Evolutionary conservation across 2,329 filamentous ascomycete species (phyloP).

Genomic region (Alternaria brassicae): DNA sequence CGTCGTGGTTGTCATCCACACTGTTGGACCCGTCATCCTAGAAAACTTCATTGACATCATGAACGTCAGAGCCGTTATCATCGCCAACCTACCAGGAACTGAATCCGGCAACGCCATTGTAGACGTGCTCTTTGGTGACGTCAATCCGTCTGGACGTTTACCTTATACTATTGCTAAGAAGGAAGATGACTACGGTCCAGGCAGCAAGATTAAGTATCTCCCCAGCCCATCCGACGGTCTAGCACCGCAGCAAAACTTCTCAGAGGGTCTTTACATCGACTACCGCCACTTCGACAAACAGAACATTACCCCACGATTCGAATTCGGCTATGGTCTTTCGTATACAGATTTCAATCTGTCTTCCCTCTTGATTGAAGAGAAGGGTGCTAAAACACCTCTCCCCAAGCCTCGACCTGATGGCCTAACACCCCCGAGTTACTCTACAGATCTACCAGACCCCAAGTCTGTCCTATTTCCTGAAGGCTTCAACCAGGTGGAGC

Average conservation of each 20-base stretch:
- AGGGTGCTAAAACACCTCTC: constrained; percentile 54
- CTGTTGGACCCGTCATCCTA: constrained; percentile 81
- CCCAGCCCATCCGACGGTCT: constrained; percentile 64
- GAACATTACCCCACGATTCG: constrained; percentile 76
- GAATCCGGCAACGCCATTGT: constrained; percentile 84
- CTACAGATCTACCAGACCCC: constrained; percentile 62
- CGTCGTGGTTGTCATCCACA: constrained; percentile 85
- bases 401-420: constrained; percentile 46
- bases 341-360: constrained; percentile 77
- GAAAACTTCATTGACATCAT: constrained; percentile 82
- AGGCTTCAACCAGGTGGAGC: constrained; percentile 66
- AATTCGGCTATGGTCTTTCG: constrained; percentile 85
- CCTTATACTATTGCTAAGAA: constrained; percentile 85
- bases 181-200: constrained; percentile 77
- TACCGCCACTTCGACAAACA: constrained; percentile 88
- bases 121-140: constrained; percentile 79
- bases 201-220: constrained; percentile 71
- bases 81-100: constrained; percentile 86
- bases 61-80: constrained; percentile 77
- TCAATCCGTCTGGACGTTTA: constrained; percentile 80
- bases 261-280: constrained; percentile 84
- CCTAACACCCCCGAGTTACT: constrained; percentile 55
- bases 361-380: constrained; percentile 56
- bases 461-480: constrained; percentile 67
- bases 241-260: constrained; percentile 81